Evolutionary conservation across 306 rosid species (phyloP), one percentile per base, ranked within the genome.

Genomic region (Rubus idaeus): DNA sequence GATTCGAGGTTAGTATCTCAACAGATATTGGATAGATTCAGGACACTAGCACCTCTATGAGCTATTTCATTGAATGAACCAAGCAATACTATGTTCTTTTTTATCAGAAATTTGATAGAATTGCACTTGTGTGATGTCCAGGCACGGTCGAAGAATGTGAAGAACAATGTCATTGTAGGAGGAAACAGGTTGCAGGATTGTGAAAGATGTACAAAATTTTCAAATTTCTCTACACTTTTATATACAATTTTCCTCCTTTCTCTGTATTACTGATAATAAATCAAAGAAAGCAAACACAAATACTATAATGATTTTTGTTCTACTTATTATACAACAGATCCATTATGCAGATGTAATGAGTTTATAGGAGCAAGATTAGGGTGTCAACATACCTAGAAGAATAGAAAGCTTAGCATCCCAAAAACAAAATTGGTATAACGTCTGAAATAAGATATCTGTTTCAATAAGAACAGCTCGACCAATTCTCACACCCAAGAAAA

Each of bases 131-230:
- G 70, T 10, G 37, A 45, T 71, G 42, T 47, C 66, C 87, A 84
- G 95, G 80, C 90, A 86, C 37, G 87, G 85, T 63, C 82, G 80
- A 11, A 78, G 62, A 75, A 63, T 86, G 78, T 86, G 72, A 80
- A 16, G 77, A 62, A 23, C 8, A 16, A 55, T 16, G 53, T 16
- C 65, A 20, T 5, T 23, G 7, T 41, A 40, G 14, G 26, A 63
- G 47, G 71, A 74, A 50, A 75, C 11, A 17, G 51, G 2, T 40
- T 14, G 44, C 64, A 62, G 60, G 74, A 70, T 8, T 16, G 60
- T 60, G 14, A 26, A 47, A 74, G 71, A 58, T 70, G 12, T 20
- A 49, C 47, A 8, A n/a, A 46, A 17, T 8, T 37, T 63, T n/a
- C 17, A 35, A 47, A 35, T 46, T 26, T 16, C 35, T 74, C 47